Evolutionary conservation across 2,329 filamentous ascomycete species (phyloP), one percentile per base, ranked within the genome.

Genomic region (Paracamarosporium sp.): DNA sequence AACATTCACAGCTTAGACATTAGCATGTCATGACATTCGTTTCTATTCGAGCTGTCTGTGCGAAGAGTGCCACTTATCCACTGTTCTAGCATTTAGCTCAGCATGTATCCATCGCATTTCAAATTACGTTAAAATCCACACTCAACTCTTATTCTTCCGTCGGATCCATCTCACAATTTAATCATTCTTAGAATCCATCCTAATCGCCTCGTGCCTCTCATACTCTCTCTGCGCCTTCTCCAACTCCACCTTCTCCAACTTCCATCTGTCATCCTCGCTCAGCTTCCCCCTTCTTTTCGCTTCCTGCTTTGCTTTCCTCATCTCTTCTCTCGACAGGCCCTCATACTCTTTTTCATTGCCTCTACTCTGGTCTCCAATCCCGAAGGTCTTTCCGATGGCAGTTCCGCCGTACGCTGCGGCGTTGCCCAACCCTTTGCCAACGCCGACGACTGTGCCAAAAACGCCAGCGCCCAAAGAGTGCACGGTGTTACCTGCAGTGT

Each of bases 401-500:
- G 22, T 45, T 2, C 57, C 57, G 15, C 53, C 50, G 20, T 56
- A 56, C 38, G 51, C 35, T n/a, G 50, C 53, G 1, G 43, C 53
- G 31, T n/a, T 48, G 5, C 53, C 48, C 9, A 56, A 13, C 7
- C 57, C 53, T 22, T 53, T 59, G 4, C 59, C 56, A 15, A 62
- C n/a, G 9, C 59, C 59, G 9, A 6, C 25, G 5, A 57, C 53
- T 20, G 53, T 56, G 5, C 50, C 56, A 3, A 54, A 33, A 22
- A 62, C 36, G 12, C 59, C 59, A 17, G 56, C 50, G 20, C 59
- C 55, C 12, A 61, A 20, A 17, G 50, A 35, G 20, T 61, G 55
- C 27, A 66, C 56, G 8, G 59, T 58, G 45, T 64, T 62, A 13
- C 53, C 59, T 15, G 59, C 44, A 5, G 61, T 64, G 53, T 65